phyloP scores from a whole-genome alignment of 495 filamentous ascomycete genomes.

The Annulohypoxylon stygium region DNA sequence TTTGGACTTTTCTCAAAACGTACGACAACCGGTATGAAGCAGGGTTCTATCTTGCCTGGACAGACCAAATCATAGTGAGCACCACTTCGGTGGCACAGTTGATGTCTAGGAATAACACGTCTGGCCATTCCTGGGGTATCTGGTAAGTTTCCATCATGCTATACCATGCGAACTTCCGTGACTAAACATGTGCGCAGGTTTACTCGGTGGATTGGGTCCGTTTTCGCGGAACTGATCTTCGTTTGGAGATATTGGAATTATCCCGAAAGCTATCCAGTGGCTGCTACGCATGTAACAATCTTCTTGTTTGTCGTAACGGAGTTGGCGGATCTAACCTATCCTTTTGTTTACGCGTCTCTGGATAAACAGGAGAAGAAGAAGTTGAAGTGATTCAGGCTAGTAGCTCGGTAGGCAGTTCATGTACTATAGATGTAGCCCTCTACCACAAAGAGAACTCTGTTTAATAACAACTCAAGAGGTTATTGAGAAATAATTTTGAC shows the following conservation, averaged over 20 bases:
- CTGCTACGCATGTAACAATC: neutral
- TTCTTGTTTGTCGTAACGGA: slow-evolving; percentile 14
- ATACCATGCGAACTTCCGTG: neutral
- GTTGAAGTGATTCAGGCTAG: neutral
- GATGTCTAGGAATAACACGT: slow-evolving; percentile 12
- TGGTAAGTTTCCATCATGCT: neutral
- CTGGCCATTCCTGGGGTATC: slow-evolving; percentile 14
- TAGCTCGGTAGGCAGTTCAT: neutral
- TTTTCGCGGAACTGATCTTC: neutral
- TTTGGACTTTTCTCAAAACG: slow-evolving; percentile 6
- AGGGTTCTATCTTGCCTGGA: slow-evolving; percentile 2
- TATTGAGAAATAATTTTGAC: too few species aligned
- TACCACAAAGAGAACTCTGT: neutral
- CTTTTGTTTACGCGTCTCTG: slow-evolving; percentile 2
- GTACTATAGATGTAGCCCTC: neutral
- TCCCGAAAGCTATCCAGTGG: slow-evolving; percentile 14
- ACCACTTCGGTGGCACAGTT: slow-evolving; percentile 3
- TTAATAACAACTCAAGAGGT: neutral
- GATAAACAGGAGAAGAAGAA: slow-evolving; percentile 10
- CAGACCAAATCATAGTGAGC: neutral
- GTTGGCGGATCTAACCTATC: slow-evolving; percentile 7
- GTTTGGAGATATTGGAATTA: slow-evolving; percentile 15
- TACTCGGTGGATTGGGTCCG: slow-evolving; percentile 11
- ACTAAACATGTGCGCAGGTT: neutral
- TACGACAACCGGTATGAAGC: slow-evolving; percentile 1